phyloP scores from a whole-genome alignment of 345 rosid genomes.

The Raphanus sativus region DNA sequence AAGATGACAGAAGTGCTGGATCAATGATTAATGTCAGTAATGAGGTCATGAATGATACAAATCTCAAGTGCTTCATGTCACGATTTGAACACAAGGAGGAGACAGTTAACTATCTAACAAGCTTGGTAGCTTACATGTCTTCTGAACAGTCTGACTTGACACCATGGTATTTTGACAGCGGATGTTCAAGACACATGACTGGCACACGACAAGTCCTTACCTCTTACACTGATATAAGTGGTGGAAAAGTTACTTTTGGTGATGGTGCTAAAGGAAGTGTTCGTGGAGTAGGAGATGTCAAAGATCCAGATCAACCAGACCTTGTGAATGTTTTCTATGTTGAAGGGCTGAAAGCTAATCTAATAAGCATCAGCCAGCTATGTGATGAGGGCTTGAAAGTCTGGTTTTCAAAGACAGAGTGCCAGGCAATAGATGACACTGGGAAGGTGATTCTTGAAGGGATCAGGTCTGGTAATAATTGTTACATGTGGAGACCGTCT shows the following conservation, averaged over 20 bases:
- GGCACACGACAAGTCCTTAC: too few species aligned
- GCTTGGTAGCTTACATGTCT: not conserved
- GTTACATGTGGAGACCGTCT: not conserved
- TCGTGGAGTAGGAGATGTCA: not conserved
- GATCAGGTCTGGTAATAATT: not conserved
- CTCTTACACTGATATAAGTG: not conserved
- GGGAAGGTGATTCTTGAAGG: not conserved
- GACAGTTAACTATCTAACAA: not conserved
- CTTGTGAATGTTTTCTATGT: not conserved
- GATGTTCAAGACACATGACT: too few species aligned
- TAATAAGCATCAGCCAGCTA: not conserved
- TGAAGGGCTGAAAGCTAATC: not conserved
- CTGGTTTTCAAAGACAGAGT: not conserved
- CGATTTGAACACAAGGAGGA: not conserved
- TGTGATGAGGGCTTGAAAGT: not conserved
- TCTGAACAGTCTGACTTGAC: not conserved
- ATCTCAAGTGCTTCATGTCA: too few species aligned
- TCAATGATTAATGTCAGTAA: too few species aligned
- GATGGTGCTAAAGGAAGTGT: not conserved
- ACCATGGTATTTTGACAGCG: too few species aligned
- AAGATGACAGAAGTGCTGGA: too few species aligned
- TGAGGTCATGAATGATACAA: too few species aligned
- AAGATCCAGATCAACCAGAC: not conserved
- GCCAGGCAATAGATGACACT: not conserved
- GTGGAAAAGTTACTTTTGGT: not conserved